Conservation (phyloP, 805 yeast genomes). For the Metschnikowia aberdeeniae region DNA sequence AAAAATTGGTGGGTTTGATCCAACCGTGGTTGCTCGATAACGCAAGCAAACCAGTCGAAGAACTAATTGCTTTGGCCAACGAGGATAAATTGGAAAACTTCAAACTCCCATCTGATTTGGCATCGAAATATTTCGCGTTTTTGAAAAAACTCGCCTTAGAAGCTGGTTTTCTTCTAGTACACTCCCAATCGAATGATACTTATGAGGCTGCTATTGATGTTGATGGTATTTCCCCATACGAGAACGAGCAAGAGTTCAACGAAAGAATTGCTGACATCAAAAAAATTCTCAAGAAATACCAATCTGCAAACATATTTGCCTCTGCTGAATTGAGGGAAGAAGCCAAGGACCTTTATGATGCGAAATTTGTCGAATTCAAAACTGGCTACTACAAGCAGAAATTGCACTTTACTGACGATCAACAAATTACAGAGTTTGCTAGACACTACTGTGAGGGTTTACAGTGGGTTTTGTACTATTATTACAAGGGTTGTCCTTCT, state of each 20-base stretch:
- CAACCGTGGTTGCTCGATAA: conserved; percentile 47
- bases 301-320: conserved; percentile 58
- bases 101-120: conserved; percentile 44
- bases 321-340: conserved; percentile 49
- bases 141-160: conserved; percentile 63
- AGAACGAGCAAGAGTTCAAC: conserved; percentile 60
- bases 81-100: conserved; percentile 25
- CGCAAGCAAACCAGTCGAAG: conserved; percentile 25
- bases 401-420: conserved; percentile 64
- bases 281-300: conserved; percentile 58
- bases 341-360: conserved; percentile 59
- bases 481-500: conserved; percentile 85
- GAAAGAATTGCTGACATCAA: conserved; percentile 50
- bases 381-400: conserved; percentile 81
- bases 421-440: conserved; percentile 57
- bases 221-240: conserved; percentile 69
- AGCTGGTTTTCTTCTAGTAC: conserved; percentile 61
- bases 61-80: conserved; percentile 33
- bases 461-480: conserved; percentile 94
- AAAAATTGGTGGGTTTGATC: conserved; percentile 59
- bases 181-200: conserved; percentile 52
- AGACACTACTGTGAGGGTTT: conserved; percentile 88
- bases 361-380: conserved; percentile 79
- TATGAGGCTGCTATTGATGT: conserved; percentile 63
- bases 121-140: conserved; percentile 52